These are phyloP conservation scores for Phialophora expanda DNA, from an alignment of 2,329 filamentous ascomycete genomes.

Conservation along the genomic window DNA sequence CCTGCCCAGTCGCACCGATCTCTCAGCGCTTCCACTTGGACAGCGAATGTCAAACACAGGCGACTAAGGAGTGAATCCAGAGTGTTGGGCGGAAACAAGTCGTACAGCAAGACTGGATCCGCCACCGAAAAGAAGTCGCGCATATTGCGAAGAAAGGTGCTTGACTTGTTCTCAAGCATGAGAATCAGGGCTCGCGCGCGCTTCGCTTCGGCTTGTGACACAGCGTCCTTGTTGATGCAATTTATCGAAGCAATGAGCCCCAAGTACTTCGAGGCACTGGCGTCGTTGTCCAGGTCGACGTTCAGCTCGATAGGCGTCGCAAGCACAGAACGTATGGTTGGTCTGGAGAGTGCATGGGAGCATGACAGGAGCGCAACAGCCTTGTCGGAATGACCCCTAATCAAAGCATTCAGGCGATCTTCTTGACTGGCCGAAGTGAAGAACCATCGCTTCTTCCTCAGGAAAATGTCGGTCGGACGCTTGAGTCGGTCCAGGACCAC, in stretches of 20 bases:
- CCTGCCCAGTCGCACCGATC: conserved; percentile 2
- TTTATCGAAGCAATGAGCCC: background rate
- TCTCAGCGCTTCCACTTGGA: conserved; percentile 1
- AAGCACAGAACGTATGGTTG: background rate
- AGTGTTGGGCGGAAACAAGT: background rate
- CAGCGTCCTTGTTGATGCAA: background rate
- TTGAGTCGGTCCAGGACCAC: background rate
- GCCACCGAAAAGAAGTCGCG: background rate
- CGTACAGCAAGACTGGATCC: background rate
- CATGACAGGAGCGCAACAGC: background rate
- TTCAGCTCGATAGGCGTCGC: conserved; percentile 1
- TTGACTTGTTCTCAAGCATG: conserved; percentile 1
- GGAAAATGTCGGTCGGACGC: background rate
- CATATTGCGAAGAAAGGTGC: background rate
- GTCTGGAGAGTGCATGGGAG: background rate
- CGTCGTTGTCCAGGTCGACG: background rate
- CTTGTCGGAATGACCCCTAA: conserved; percentile 1
- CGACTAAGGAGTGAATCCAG: background rate
- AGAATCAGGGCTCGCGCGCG: background rate
- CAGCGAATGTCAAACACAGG: background rate
- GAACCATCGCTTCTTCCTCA: background rate
- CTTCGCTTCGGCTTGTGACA: background rate
- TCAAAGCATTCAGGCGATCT: conserved; percentile 1
- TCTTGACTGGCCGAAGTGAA: background rate
- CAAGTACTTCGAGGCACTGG: background rate